These are phyloP conservation scores for Hordeum pubiflorum DNA, from an alignment of 202 grass and related monocot genomes.

Conservation along the genomic window DNA sequence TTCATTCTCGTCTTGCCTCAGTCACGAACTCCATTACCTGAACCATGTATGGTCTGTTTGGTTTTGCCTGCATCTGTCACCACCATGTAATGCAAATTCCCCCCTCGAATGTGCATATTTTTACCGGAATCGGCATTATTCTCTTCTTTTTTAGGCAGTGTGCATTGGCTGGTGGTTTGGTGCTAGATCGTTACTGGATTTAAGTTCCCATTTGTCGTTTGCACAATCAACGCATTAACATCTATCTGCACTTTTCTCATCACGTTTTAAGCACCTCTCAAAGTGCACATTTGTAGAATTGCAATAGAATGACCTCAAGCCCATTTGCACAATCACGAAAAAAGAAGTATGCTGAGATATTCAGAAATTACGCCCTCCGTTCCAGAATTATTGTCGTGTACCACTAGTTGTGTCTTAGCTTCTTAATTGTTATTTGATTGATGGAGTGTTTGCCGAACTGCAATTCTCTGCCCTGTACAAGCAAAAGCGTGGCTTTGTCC, in stretches of 20 bases:
- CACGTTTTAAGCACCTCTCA: background rate
- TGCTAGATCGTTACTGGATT: background rate
- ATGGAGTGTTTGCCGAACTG: background rate
- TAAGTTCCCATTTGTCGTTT: background rate
- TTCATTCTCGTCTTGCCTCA: constrained; percentile 4
- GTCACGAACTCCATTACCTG: background rate
- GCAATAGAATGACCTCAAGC: no score
- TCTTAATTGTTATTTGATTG: background rate
- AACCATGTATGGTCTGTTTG: background rate
- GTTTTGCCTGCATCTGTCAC: background rate
- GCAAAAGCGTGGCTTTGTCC: background rate
- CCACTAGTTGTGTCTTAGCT: background rate
- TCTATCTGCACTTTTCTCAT: background rate
- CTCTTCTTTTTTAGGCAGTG: background rate
- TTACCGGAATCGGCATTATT: background rate
- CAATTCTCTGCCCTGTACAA: background rate
- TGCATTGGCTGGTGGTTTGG: background rate
- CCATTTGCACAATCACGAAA: no score
- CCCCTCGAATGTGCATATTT: background rate
- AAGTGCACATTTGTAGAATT: background rate
- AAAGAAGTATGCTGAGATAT: no score
- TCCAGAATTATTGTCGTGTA: no score
- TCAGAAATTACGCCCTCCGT: no score
- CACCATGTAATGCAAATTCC: background rate
- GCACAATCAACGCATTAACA: background rate